These are phyloP conservation scores for Xylariaceae sp. DNA, from an alignment of 2,329 filamentous ascomycete species.

Conservation along the genomic window DNA sequence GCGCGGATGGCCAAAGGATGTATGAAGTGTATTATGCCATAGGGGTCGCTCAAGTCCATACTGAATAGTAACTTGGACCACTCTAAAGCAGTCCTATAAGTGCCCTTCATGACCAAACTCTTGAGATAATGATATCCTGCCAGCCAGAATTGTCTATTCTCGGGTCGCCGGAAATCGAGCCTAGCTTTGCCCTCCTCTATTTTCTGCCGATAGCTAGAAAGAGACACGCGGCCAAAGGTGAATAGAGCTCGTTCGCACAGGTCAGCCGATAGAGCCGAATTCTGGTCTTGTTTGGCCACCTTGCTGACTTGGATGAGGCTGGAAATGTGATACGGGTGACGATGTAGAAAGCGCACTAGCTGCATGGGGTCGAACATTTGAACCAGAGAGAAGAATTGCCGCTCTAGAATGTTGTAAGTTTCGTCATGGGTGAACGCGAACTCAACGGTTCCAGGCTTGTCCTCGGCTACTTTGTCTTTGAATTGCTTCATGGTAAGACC, in stretches of 20 bases:
- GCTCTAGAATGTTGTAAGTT: constrained; percentile 76
- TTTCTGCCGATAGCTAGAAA: constrained; percentile 79
- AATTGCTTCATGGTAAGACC: constrained; percentile 80
- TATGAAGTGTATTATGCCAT: constrained; percentile 79
- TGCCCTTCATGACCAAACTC: constrained; percentile 87
- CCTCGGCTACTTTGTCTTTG: constrained; percentile 39
- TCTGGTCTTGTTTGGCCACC: constrained; percentile 89
- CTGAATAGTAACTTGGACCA: constrained; percentile 87
- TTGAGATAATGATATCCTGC: constrained; percentile 87
- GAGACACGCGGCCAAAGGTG: constrained; percentile 86
- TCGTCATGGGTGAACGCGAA: constrained; percentile 80
- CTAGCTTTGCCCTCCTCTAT: constrained; percentile 79
- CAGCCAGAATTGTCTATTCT: constrained; percentile 93
- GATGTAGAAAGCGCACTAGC: constrained; percentile 76
- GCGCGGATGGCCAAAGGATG: constrained; percentile 86
- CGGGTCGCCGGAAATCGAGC: constrained; percentile 78
- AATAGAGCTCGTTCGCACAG: constrained; percentile 91
- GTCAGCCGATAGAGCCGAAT: constrained; percentile 84
- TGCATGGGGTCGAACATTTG: constrained; percentile 82
- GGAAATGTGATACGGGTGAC: constrained; percentile 88
- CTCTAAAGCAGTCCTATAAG: constrained; percentile 89
- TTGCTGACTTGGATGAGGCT: constrained; percentile 93
- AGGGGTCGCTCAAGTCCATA: constrained; percentile 79
- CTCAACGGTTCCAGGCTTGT: constrained; percentile 62
- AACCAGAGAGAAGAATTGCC: constrained; percentile 79